Percentiles rank a stretch among this genome's conserved stretches.
These are phyloP conservation scores for Alternaria sp. DNA, from an alignment of 2,329 filamentous ascomycete species.

Conservation along the genomic window DNA sequence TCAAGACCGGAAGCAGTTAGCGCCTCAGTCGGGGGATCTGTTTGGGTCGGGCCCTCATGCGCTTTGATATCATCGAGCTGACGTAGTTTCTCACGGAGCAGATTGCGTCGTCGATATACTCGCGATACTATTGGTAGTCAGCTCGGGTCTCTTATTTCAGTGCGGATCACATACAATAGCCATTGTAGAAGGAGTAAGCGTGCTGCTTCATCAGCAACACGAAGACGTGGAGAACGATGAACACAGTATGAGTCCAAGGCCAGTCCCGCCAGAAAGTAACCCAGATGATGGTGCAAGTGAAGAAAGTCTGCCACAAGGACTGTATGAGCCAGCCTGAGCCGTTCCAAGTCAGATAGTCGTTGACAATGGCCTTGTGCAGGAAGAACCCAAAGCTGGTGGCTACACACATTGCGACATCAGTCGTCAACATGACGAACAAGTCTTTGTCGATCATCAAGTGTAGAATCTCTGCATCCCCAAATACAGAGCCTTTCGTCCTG, in stretches of 20 bases:
- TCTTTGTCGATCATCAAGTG: constrained; percentile 69
- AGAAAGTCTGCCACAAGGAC: constrained; percentile 73
- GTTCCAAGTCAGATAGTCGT: constrained; percentile 71
- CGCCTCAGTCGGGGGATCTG: constrained; percentile 2
- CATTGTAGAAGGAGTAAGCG: constrained; percentile 80
- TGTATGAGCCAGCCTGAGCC: constrained; percentile 75
- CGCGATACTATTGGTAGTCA: constrained; percentile 39
- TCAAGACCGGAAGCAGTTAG: constrained; percentile 25
- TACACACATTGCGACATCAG: constrained; percentile 73
- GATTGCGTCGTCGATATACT: constrained; percentile 57
- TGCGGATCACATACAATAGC: constrained; percentile 58
- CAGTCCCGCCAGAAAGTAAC: constrained; percentile 75
- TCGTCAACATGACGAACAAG: constrained; percentile 59
- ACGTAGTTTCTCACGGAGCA: constrained; percentile 60
- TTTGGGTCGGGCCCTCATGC: constrained; percentile 48
- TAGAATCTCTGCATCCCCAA: constrained; percentile 76
- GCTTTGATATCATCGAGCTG: constrained; percentile 64
- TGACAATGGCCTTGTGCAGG: constrained; percentile 67
- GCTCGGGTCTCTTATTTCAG: background rate
- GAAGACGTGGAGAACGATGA: constrained; percentile 75
- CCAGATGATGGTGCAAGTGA: constrained; percentile 66
- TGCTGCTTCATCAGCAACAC: constrained; percentile 87
- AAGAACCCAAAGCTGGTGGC: constrained; percentile 70
- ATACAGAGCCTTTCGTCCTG: constrained; percentile 68
- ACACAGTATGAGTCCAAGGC: constrained; percentile 84